These are phyloP conservation scores for Trichoderma afroharzianum DNA, from an alignment of 2,329 filamentous ascomycete genomes.

Conservation along the genomic window DNA sequence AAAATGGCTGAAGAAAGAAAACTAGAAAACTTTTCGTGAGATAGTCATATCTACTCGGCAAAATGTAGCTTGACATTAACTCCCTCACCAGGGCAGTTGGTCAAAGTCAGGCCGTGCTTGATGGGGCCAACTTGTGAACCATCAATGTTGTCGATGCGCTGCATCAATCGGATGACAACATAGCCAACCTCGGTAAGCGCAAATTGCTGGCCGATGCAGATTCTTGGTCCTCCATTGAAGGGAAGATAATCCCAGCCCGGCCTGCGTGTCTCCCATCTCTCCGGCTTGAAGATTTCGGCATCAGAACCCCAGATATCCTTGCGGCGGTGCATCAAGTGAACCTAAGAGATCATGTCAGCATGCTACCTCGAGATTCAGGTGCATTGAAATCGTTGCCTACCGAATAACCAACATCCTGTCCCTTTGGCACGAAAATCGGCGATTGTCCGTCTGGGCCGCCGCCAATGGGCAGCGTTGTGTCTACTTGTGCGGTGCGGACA, in stretches of 20 bases:
- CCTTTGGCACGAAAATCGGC: constrained; percentile 48
- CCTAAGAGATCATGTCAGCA: constrained; percentile 15
- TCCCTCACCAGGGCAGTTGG: constrained; percentile 22
- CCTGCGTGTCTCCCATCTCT: constrained; percentile 33
- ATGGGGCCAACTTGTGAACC: constrained; percentile 21
- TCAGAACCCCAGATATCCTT: constrained; percentile 39
- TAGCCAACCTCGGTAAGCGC: constrained; percentile 26
- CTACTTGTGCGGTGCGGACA: constrained; percentile 25
- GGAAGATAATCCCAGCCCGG: constrained; percentile 28
- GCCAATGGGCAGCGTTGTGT: constrained; percentile 49
- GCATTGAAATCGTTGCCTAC: constrained; percentile 6
- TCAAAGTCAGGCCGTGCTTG: constrained; percentile 22
- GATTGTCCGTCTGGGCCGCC: constrained; percentile 45
- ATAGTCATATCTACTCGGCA: background rate
- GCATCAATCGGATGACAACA: constrained; percentile 24
- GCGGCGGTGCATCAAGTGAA: constrained; percentile 35
- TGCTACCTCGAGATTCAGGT: background rate
- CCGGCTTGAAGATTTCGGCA: constrained; percentile 39
- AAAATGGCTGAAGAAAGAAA: background rate
- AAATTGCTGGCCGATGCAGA: constrained; percentile 29
- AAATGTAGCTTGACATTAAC: constrained; percentile 24
- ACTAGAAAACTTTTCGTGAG: background rate
- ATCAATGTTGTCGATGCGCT: constrained; percentile 24
- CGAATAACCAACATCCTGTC: constrained; percentile 40
- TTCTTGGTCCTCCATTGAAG: constrained; percentile 28